Conservation (phyloP, 2,329 filamentous ascomycete genomes). For the Eurotiales sp. region DNA sequence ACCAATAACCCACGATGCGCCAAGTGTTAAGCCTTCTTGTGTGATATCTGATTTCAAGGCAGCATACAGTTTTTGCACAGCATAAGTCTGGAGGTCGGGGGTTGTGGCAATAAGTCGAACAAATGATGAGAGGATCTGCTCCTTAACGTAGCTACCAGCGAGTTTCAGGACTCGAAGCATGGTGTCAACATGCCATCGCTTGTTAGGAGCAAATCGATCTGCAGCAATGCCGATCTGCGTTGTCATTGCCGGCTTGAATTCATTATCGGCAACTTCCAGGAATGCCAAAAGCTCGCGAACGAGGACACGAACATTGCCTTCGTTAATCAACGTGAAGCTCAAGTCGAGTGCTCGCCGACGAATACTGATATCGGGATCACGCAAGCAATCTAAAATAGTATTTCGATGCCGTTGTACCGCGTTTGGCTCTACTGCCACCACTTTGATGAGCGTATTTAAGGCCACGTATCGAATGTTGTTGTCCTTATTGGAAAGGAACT, state of each 20-base stretch:
- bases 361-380: conserved; percentile 98
- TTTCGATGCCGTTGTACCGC: conserved; percentile 96
- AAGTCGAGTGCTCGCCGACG: conserved; percentile 90
- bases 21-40: conserved; percentile 89
- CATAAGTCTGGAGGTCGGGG: conserved; percentile 91
- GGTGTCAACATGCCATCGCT: conserved; percentile 97
- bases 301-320: conserved; percentile 88
- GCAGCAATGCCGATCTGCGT: conserved; percentile 96
- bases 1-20: conserved; percentile 95
- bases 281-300: conserved; percentile 93
- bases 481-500: conserved; percentile 96
- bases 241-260: conserved; percentile 98
- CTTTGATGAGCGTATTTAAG: conserved; percentile 94
- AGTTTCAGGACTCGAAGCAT: conserved; percentile 92
- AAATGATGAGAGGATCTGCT: conserved; percentile 95
- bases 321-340: conserved; percentile 97
- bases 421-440: conserved; percentile 96
- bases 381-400: conserved; percentile 91
- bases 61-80: conserved; percentile 88
- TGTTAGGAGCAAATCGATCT: conserved; percentile 92
- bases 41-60: conserved; percentile 95
- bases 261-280: conserved; percentile 93
- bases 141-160: conserved; percentile 94
- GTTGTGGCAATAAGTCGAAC: conserved; percentile 93
- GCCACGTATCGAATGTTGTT: conserved; percentile 99